Percentiles rank a stretch among this genome's conserved stretches.
Evolutionary conservation across 1,139 yeast species (phyloP).

Genomic region (Starmera stellimalicola): DNA sequence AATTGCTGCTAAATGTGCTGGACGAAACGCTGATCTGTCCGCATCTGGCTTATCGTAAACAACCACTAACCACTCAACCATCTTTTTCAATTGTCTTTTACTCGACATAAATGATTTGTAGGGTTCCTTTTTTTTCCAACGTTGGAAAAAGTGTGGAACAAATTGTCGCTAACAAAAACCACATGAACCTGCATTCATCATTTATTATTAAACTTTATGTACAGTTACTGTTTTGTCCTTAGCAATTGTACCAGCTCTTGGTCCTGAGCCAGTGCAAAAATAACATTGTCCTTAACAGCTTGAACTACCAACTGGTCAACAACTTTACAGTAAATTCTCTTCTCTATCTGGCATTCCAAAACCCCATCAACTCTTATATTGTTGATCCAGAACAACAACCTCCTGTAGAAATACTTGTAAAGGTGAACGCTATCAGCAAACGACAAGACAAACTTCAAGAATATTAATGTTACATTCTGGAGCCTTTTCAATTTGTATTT

Average conservation of each 20-base stretch:
- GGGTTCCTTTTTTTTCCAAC: too few species aligned
- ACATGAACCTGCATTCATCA: too few species aligned
- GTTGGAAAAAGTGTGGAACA: too few species aligned
- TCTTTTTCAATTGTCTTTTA: constrained; percentile 12
- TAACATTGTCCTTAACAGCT: too few species aligned
- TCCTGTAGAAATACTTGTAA: constrained; percentile 4
- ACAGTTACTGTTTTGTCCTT: too few species aligned
- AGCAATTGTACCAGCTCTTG: too few species aligned
- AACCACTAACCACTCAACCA: constrained; percentile 60
- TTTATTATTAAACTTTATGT: too few species aligned
- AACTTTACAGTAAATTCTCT: too few species aligned
- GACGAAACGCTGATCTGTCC: constrained; percentile 47
- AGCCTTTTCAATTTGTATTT: background rate
- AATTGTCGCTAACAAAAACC: too few species aligned
- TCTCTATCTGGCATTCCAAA: too few species aligned
- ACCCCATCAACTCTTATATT: background rate
- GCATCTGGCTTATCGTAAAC: constrained; percentile 61
- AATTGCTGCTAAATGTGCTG: constrained; percentile 48
- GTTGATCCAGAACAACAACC: constrained; percentile 6
- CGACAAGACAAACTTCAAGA: background rate
- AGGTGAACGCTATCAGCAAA: constrained; percentile 4
- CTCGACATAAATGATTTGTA: constrained; percentile 6
- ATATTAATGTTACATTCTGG: background rate
- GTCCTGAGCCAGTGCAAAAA: too few species aligned
- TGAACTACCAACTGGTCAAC: too few species aligned